Conservation (phyloP, 805 yeast species). For the Tetrapisispora phaffii region DNA sequence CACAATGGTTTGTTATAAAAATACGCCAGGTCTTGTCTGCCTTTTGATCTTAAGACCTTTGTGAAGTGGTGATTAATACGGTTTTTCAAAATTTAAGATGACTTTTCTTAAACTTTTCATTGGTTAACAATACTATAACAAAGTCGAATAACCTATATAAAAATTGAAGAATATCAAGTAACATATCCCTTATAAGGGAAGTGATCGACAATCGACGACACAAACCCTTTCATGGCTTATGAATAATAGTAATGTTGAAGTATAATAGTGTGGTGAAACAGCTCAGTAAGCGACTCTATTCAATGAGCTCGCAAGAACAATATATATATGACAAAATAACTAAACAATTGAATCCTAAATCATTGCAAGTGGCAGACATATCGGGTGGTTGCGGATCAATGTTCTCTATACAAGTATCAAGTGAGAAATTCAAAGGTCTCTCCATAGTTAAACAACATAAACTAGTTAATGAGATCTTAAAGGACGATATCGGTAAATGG, state of each 20-base stretch:
- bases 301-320: slow-evolving; percentile 36
- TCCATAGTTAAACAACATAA: slow-evolving; percentile 88
- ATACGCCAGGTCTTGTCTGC: too few species aligned
- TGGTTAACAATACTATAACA: background rate
- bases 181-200: too few species aligned
- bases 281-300: background rate
- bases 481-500: slow-evolving; percentile 85
- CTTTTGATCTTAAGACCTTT: too few species aligned
- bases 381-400: slow-evolving; percentile 97
- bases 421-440: slow-evolving; percentile 65
- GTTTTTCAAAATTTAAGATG: background rate
- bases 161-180: too few species aligned
- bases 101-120: background rate
- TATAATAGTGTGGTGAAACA: background rate
- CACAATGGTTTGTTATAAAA: too few species aligned
- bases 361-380: slow-evolving; percentile 64
- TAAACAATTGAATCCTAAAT: slow-evolving; percentile 48
- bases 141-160: too few species aligned
- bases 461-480: slow-evolving; percentile 68
- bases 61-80: background rate
- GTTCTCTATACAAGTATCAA: slow-evolving; percentile 79
- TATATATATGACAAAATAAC: slow-evolving; percentile 49
- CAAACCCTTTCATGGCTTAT: background rate
- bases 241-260: background rate
- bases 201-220: too few species aligned